Evolutionary conservation across 2,329 filamentous ascomycete genomes (phyloP).

Genomic region (Claviceps fusiformis): DNA sequence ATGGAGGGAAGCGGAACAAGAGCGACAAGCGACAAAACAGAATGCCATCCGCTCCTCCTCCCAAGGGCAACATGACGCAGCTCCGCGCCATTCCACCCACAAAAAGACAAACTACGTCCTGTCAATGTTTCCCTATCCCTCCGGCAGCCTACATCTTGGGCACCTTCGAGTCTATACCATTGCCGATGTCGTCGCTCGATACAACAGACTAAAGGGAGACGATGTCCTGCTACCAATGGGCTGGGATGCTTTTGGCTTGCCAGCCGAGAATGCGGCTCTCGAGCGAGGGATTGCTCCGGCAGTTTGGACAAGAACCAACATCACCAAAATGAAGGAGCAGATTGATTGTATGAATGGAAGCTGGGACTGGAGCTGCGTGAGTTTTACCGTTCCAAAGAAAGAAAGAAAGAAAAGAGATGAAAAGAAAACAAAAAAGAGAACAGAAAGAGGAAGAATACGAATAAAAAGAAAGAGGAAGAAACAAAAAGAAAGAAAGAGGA

Average conservation of each 20-base stretch:
- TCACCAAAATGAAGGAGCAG: conserved; percentile 73
- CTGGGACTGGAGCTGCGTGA: conserved; percentile 72
- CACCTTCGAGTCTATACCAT: conserved; percentile 85
- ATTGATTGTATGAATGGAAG: conserved; percentile 63
- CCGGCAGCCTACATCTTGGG: conserved; percentile 72
- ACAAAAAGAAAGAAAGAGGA: too few species aligned
- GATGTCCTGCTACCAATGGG: conserved; percentile 80
- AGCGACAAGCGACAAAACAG: not conserved
- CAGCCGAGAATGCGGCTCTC: conserved; percentile 83
- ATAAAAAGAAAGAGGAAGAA: not conserved
- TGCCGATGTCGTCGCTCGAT: conserved; percentile 71
- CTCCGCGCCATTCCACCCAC: conserved; percentile 17
- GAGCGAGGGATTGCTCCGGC: conserved; percentile 67
- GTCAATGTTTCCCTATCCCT: conserved; percentile 90
- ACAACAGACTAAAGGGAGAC: conserved; percentile 58
- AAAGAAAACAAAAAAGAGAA: not conserved
- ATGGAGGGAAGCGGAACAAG: conserved; percentile 23
- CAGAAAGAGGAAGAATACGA: not conserved
- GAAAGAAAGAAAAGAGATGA: not conserved
- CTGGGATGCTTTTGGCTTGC: conserved; percentile 86
- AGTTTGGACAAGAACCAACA: conserved; percentile 69
- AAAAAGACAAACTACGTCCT: conserved; percentile 47
- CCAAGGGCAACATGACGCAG: conserved; percentile 8
- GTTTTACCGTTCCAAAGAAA: conserved; percentile 17
- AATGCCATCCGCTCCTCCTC: conserved; percentile 2